phyloP scores from a whole-genome alignment of 164 flowering plant species.

The Taxillus chinensis region DNA sequence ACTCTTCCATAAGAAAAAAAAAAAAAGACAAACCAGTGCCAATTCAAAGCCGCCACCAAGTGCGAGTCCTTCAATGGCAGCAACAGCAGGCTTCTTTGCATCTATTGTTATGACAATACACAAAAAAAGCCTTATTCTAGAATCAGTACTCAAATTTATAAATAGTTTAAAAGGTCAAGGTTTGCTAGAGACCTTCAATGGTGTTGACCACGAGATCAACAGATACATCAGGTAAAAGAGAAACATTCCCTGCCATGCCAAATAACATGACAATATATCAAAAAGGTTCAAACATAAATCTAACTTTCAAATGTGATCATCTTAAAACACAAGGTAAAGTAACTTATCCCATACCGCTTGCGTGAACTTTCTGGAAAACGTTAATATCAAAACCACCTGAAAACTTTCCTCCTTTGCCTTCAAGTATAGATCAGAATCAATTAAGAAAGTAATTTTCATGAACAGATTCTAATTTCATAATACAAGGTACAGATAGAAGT shows the following conservation, averaged over 20 bases:
- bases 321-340: neutral
- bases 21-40: conserved; percentile 54
- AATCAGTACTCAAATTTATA: neutral
- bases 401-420: conserved; percentile 71
- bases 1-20: conserved; percentile 5
- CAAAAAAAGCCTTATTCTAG: conserved; percentile 2
- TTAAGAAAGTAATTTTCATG: neutral
- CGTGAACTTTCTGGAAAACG: conserved; percentile 55
- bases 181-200: conserved; percentile 59
- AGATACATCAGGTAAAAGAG: conserved; percentile 62
- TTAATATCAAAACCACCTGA: conserved; percentile 87
- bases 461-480: neutral
- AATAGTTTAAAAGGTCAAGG: neutral
- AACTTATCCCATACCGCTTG: conserved; percentile 35
- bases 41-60: conserved; percentile 96
- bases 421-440: conserved; percentile 7
- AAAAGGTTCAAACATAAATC: neutral
- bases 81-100: conserved; percentile 80
- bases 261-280: conserved; percentile 3
- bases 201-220: conserved; percentile 55
- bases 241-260: conserved; percentile 61
- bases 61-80: conserved; percentile 91
- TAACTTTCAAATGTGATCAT: neutral
- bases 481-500: no score
- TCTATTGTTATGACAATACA: conserved; percentile 25